Percentiles rank a stretch among this genome's conserved stretches.
Evolutionary conservation across 2,329 filamentous ascomycete genomes (phyloP).

Genomic region (Hymenoscyphus fraxineus): DNA sequence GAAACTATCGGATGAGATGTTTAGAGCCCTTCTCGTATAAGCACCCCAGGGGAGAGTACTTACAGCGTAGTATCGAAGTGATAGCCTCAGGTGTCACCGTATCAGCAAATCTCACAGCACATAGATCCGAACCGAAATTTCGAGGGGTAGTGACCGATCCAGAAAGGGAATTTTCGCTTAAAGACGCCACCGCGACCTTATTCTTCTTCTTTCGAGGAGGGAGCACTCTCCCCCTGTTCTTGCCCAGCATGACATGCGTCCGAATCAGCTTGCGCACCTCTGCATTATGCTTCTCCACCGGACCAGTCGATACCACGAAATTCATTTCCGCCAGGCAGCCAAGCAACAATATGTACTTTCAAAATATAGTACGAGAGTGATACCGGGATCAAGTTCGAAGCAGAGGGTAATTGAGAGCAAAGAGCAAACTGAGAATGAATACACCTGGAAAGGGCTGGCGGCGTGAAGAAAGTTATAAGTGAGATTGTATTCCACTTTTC

Average conservation of each 20-base stretch:
- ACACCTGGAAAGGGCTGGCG: not conserved
- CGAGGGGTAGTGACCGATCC: not conserved
- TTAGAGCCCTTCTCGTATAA: no score
- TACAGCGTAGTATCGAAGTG: not conserved
- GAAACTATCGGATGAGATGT: not conserved
- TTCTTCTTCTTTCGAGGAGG: conserved; percentile 36
- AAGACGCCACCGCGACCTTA: not conserved
- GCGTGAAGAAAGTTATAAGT: not conserved
- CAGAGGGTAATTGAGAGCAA: not conserved
- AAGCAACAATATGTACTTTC: not conserved
- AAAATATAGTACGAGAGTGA: not conserved
- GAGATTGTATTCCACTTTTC: not conserved
- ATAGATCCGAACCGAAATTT: not conserved
- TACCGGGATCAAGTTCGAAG: not conserved
- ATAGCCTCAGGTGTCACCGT: not conserved
- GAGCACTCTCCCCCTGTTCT: conserved; percentile 28
- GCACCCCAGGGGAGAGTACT: not conserved
- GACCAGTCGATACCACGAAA: conserved; percentile 24
- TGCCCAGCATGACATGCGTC: conserved; percentile 24
- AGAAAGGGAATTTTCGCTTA: not conserved
- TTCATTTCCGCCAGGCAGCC: not conserved
- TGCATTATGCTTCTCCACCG: conserved; percentile 30
- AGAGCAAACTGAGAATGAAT: not conserved
- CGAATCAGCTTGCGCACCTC: conserved; percentile 25
- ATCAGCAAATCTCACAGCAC: not conserved